phyloP scores from a whole-genome alignment of 805 yeast genomes.

The Teunomyces atbi region DNA sequence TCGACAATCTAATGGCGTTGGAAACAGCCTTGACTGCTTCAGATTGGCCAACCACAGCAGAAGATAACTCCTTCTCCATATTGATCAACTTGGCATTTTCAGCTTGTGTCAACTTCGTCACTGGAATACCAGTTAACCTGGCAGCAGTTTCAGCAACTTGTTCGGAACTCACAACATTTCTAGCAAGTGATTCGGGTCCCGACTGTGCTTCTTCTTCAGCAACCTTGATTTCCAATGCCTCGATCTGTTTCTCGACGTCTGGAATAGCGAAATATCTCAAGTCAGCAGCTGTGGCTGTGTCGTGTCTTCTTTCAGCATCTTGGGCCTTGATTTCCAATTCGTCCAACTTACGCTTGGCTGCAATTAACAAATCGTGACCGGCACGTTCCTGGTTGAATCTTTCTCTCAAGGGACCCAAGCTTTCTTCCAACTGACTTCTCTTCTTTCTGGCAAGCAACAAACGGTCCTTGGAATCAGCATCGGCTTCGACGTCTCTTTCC shows the following conservation, averaged over 20 bases:
- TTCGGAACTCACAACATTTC: conserved; percentile 84
- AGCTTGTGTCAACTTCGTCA: conserved; percentile 88
- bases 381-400: conserved; percentile 82
- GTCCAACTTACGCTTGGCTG: conserved; percentile 86
- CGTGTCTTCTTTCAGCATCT: conserved; percentile 97
- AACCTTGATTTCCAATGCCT: conserved; percentile 68
- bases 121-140: conserved; percentile 95
- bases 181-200: conserved; percentile 64
- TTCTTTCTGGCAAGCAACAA: conserved; percentile 73
- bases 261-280: conserved; percentile 97
- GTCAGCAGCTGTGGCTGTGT: conserved; percentile 92
- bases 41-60: conserved; percentile 89
- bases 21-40: conserved; percentile 97
- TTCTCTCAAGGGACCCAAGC: conserved; percentile 79
- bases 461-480: conserved; percentile 80
- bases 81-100: conserved; percentile 91
- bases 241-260: conserved; percentile 75
- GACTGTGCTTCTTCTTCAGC: conserved; percentile 71
- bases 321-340: conserved; percentile 89
- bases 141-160: conserved; percentile 97
- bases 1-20: conserved; percentile 85
- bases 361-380: conserved; percentile 87
- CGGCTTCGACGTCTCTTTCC: conserved; percentile 91
- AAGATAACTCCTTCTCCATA: conserved; percentile 85
- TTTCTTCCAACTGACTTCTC: conserved; percentile 82